A percentile compares a stretch with the other conserved stretches of the same genome.
These are phyloP conservation scores for Psidium friedrichsthalianum DNA, from an alignment of 345 rosid genomes.

Conservation along the genomic window DNA sequence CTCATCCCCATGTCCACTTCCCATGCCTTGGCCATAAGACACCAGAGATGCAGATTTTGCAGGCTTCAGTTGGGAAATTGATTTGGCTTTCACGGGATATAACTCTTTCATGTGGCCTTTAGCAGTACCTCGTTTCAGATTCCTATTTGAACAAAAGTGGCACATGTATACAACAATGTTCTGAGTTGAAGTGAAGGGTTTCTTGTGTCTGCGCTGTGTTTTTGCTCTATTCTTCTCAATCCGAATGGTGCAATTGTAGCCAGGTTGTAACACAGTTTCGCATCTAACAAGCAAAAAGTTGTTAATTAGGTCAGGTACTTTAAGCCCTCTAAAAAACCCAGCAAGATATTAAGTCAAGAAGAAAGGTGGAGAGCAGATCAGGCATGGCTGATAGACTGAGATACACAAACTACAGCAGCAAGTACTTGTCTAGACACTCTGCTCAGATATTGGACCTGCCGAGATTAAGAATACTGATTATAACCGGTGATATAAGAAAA, in stretches of 20 bases:
- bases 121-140: slow-evolving; percentile 44
- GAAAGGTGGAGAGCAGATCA: background rate
- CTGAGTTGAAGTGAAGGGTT: slow-evolving; percentile 14
- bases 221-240: slow-evolving; percentile 40
- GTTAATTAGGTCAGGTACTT: background rate
- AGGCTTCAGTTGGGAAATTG: background rate
- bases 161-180: slow-evolving; percentile 66
- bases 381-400: background rate
- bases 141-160: slow-evolving; percentile 45
- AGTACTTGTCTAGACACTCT: background rate
- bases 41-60: slow-evolving; percentile 4
- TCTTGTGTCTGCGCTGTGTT: slow-evolving; percentile 18
- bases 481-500: background rate
- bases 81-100: slow-evolving; percentile 14
- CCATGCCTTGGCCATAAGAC: background rate
- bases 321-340: background rate
- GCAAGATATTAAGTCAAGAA: background rate
- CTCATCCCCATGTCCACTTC: slow-evolving; percentile 2
- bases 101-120: slow-evolving; percentile 40
- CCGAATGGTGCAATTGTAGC: slow-evolving; percentile 51
- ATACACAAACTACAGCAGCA: background rate
- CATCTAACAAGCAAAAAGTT: slow-evolving; percentile 31
- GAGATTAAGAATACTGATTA: background rate
- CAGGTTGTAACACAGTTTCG: slow-evolving; percentile 71
- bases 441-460: background rate